A percentile compares a stretch with the other conserved stretches of the same genome.
Evolutionary conservation across 1,284 basidiomycete genomes (phyloP).

Genomic region (Leccinum pachyderme): DNA sequence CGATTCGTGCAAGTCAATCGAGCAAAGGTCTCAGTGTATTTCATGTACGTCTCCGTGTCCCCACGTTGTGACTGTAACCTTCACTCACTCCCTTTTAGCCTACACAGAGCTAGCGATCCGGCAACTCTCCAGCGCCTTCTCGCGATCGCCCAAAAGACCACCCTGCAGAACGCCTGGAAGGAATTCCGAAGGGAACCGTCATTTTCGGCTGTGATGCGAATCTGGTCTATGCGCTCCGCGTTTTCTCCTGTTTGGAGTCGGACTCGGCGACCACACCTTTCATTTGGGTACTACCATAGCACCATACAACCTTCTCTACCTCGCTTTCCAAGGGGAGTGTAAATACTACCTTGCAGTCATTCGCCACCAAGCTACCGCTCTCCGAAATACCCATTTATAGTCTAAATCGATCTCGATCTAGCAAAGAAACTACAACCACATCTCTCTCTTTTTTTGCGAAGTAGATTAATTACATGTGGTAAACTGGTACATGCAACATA

Average conservation of each 20-base stretch:
- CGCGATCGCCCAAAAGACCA: not conserved
- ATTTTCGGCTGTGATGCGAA: not conserved
- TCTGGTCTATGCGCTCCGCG: not conserved
- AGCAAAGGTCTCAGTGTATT: not conserved
- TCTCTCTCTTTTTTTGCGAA: not conserved
- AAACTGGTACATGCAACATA: conserved; percentile 7
- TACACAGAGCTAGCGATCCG: not conserved
- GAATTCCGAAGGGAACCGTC: not conserved
- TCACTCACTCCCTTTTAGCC: not conserved
- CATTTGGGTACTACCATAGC: not conserved
- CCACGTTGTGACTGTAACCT: not conserved
- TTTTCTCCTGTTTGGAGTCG: not conserved
- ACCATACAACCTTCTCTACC: not conserved
- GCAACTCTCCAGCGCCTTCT: not conserved
- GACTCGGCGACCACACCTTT: not conserved
- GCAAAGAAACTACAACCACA: not conserved
- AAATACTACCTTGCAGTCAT: not conserved
- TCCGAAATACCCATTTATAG: not conserved
- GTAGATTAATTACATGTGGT: not conserved
- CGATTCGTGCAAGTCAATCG: not conserved
- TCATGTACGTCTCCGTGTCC: conserved; percentile 1
- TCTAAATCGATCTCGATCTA: not conserved
- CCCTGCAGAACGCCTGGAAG: not conserved
- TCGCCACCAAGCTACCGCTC: not conserved
- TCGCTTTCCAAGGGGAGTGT: not conserved